These are phyloP conservation scores for Endoconidiophora polonica DNA, from an alignment of 2,329 filamentous ascomycete species.

Conservation along the genomic window DNA sequence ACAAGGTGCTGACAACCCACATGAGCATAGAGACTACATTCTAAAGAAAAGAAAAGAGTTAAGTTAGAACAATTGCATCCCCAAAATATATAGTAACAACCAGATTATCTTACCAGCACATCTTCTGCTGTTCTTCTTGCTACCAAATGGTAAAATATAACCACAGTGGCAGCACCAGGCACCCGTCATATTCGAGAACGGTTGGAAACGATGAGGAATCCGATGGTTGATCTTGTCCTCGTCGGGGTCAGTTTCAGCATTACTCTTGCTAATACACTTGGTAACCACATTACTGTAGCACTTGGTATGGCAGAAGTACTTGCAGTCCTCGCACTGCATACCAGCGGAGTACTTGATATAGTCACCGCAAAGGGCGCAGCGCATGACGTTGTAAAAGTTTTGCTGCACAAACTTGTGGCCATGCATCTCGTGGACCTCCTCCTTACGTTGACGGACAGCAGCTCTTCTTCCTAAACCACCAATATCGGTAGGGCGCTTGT, in stretches of 20 bases:
- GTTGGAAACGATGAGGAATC: conserved; percentile 90
- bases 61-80: conserved; percentile 16
- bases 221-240: conserved; percentile 99
- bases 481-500: conserved; percentile 67
- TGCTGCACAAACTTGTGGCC: conserved; percentile 98
- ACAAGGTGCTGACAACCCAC: conserved; percentile 85
- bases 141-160: conserved; percentile 79
- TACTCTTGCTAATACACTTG: conserved; percentile 99
- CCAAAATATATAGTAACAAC: background rate
- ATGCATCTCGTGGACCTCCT: conserved; percentile 96
- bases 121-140: conserved; percentile 79
- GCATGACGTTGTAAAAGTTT: conserved; percentile 99
- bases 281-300: conserved; percentile 94
- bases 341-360: conserved; percentile 97
- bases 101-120: conserved; percentile 48
- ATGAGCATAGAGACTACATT: conserved; percentile 86
- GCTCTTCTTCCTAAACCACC: conserved; percentile 90
- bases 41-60: conserved; percentile 25
- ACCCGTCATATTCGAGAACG: conserved; percentile 93
- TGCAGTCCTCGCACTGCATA: conserved; percentile 99
- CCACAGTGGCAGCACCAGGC: conserved; percentile 99
- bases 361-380: conserved; percentile 90
- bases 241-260: conserved; percentile 93
- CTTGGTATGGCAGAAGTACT: conserved; percentile 97
- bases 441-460: conserved; percentile 91